Conservation (phyloP, 225 moss, liverwort and hornwort genomes). For the Pleurozium schreberi region DNA sequence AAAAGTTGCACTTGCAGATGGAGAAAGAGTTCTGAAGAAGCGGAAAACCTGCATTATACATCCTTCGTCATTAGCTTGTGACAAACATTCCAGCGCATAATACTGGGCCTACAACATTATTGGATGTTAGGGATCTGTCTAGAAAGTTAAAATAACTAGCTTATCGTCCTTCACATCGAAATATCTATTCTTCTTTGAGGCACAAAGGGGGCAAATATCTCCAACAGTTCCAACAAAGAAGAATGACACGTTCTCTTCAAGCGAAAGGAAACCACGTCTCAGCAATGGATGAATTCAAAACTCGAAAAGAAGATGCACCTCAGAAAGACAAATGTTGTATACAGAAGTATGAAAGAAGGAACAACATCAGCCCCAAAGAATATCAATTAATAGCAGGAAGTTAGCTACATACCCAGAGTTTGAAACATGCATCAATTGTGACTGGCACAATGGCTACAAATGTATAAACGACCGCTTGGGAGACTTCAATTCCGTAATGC, state of each 20-base stretch:
- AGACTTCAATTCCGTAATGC: slow-evolving; percentile 85
- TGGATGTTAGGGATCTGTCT: not conserved
- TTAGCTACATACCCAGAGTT: slow-evolving; percentile 69
- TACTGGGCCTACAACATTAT: not conserved
- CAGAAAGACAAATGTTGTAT: not conserved
- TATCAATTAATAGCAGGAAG: not conserved
- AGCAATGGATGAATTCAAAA: not conserved
- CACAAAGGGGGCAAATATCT: not conserved
- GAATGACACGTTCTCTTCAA: not conserved
- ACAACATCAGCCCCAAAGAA: not conserved
- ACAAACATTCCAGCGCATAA: not conserved
- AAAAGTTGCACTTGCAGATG: slow-evolving; percentile 51
- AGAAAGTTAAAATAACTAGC: not conserved
- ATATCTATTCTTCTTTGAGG: not conserved
- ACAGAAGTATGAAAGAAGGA: not conserved
- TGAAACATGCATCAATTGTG: slow-evolving; percentile 97
- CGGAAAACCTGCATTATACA: slow-evolving; percentile 33
- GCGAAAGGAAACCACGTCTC: not conserved
- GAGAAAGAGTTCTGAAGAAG: slow-evolving; percentile 38
- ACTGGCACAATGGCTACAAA: slow-evolving; percentile 98
- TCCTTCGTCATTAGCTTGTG: not conserved
- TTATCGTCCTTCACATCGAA: not conserved
- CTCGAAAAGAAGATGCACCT: not conserved
- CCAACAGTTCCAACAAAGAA: not conserved
- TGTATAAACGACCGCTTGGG: slow-evolving; percentile 54